These are phyloP conservation scores for Cicer yamashitae DNA, from an alignment of 306 rosid genomes.

Conservation along the genomic window DNA sequence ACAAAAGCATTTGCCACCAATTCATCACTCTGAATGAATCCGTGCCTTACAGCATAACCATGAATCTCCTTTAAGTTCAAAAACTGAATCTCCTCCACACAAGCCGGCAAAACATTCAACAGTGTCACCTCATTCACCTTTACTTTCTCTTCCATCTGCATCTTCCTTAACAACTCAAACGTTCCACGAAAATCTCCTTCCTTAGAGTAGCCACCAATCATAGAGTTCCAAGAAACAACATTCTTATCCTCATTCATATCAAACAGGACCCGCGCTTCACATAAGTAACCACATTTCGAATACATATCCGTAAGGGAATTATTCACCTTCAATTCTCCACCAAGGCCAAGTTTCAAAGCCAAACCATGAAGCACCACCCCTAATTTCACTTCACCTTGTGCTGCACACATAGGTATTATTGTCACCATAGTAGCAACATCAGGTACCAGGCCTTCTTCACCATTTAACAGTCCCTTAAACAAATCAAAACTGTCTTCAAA, in stretches of 20 bases:
- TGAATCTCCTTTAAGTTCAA: conserved; percentile 73
- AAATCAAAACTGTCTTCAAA: conserved; percentile 50
- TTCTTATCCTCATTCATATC: conserved; percentile 56
- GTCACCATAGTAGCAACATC: conserved; percentile 83
- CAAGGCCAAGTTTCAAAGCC: conserved; percentile 66
- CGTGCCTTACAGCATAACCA: conserved; percentile 64
- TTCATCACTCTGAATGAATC: conserved; percentile 54
- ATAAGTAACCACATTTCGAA: conserved; percentile 66
- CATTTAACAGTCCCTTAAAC: conserved; percentile 53
- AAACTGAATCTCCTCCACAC: conserved; percentile 55
- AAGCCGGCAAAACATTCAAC: conserved; percentile 73
- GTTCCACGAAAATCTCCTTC: conserved; percentile 56
- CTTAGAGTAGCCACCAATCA: conserved; percentile 71
- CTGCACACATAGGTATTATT: conserved; percentile 66
- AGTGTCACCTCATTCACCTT: conserved; percentile 69
- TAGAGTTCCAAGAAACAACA: conserved; percentile 85
- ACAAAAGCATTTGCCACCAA: conserved; percentile 76
- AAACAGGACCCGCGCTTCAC: conserved; percentile 58
- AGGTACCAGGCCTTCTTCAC: conserved; percentile 55
- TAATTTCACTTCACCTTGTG: conserved; percentile 52
- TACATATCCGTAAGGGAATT: conserved; percentile 84
- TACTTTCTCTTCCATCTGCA: conserved; percentile 59
- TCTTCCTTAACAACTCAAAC: conserved; percentile 63
- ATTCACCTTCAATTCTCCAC: conserved; percentile 60
- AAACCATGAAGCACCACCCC: conserved; percentile 78